A percentile compares a stretch with the other conserved stretches of the same genome.
phyloP scores from a whole-genome alignment of 768 basidiomycete genomes.

The Boletus speciosus region DNA sequence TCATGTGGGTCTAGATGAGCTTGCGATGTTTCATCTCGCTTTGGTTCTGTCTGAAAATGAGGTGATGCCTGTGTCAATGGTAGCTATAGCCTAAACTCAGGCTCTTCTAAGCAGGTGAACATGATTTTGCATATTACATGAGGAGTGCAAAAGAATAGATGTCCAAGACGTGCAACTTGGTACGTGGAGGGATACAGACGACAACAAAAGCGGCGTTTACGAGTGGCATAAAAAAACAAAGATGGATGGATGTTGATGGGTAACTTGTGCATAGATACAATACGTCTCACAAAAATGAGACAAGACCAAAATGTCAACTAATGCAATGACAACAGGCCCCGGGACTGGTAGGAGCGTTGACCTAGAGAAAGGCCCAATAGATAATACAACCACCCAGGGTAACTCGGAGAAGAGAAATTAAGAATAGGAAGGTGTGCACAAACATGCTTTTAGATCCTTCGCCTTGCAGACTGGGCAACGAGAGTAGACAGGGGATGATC shows the following conservation, averaged over 20 bases:
- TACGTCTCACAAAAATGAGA: neutral
- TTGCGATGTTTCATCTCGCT: too few relatives aligned
- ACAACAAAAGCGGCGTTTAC: neutral
- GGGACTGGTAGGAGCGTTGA: neutral
- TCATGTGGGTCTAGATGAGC: too few relatives aligned
- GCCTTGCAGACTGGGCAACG: neutral
- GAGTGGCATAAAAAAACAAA: neutral
- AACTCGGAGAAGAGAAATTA: neutral
- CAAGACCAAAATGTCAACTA: neutral
- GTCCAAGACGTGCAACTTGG: neutral
- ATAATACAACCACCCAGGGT: neutral
- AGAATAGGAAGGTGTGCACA: neutral
- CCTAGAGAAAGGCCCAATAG: slow-evolving; percentile 2
- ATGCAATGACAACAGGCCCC: neutral
- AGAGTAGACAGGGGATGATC: slow-evolving; percentile 2
- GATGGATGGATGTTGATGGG: neutral
- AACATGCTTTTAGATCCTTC: slow-evolving; percentile 7
- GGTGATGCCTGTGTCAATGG: too few relatives aligned
- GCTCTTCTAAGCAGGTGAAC: too few relatives aligned
- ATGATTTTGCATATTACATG: neutral
- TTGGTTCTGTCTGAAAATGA: too few relatives aligned
- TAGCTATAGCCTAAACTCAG: too few relatives aligned
- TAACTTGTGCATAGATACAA: neutral
- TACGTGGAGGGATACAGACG: neutral
- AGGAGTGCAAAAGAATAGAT: neutral